A percentile compares a stretch with the other conserved stretches of the same genome.
Conservation (phyloP, 2,329 filamentous ascomycete species). For the Cordyceps tenuipes region DNA sequence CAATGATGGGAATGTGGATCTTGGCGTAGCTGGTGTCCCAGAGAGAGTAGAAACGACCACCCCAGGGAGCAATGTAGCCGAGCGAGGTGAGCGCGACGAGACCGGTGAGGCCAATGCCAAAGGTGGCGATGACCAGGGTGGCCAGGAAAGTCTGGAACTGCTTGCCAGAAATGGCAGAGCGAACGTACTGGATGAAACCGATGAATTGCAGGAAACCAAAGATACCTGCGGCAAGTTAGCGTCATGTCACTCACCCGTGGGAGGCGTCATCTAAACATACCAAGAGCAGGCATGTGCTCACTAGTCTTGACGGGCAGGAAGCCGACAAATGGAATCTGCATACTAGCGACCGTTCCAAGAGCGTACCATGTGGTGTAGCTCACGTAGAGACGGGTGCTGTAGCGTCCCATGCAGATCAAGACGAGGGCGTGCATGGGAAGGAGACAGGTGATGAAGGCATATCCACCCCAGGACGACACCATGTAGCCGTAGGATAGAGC, state of each 20-base stretch:
- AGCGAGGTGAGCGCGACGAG: conserved; percentile 82
- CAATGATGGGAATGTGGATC: conserved; percentile 98
- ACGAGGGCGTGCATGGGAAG: conserved; percentile 91
- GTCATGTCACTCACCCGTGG: neutral
- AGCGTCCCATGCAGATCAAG: conserved; percentile 91
- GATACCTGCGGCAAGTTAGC: conserved; percentile 53
- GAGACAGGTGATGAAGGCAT: conserved; percentile 98
- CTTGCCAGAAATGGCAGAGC: conserved; percentile 77
- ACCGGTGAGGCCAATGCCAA: conserved; percentile 62
- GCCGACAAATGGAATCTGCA: conserved; percentile 98
- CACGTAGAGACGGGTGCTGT: conserved; percentile 88
- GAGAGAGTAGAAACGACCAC: conserved; percentile 95
- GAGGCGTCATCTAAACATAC: conserved; percentile 38
- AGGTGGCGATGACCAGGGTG: conserved; percentile 64
- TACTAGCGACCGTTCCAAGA: conserved; percentile 88
- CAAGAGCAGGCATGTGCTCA: conserved; percentile 95
- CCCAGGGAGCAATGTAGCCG: conserved; percentile 94
- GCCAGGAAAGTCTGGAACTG: conserved; percentile 90
- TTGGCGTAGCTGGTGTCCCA: conserved; percentile 98
- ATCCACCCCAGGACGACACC: conserved; percentile 99
- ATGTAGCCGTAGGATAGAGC: conserved; percentile 99
- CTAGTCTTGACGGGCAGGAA: conserved; percentile 94
- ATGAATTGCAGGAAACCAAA: conserved; percentile 94
- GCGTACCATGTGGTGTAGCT: conserved; percentile 98
- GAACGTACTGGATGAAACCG: conserved; percentile 84